Evolutionary conservation across 2,329 filamentous ascomycete species (phyloP), one percentile per base, ranked within the genome.

Genomic region (Venturia effusa): DNA sequence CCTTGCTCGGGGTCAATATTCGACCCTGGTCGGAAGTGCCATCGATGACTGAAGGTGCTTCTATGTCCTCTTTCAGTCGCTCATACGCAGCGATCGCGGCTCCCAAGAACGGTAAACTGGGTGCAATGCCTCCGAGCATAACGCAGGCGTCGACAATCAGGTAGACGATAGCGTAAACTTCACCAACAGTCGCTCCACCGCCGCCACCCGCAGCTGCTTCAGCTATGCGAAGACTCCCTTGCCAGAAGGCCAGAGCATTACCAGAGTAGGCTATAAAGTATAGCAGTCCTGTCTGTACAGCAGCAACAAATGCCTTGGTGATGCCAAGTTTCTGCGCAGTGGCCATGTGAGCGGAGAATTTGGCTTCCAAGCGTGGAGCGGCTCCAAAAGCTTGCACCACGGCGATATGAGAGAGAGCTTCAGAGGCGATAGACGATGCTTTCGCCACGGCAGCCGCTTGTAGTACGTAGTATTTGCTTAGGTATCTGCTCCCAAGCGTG

Each of bases 211-310:
- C 71, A 0, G 77, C 70, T 4, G 78, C 76, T 15, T 76, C 74
- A 13, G 79, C 79, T 51, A 86, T 80, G 61, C 80, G 80, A 41
- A 76, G 78, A 66, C 83, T 85, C 59, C 86, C 86, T 70, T 88
- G 81, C 84, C 85, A 89, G 69, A 87, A 88, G 0, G 86, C 84
- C 17, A 89, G 76, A 1, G 84, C 84, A 70, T 88, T 88, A 7
- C 84, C 84, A 1, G 84, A 81, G 67, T 87, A 88, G 4, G 85
- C 84, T 67, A 89, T 83, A 67, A 89, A 88, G 70, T 87, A 89
- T 7, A 88, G 74, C 19, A 82, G 71, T 11, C 85, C 85, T 8
- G 83, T 79, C 69, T 88, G 84, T 0, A 83, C 71, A 4, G 82
- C 87, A 32, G 81, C 78, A 0, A 80, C 78, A 1, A 80, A 72